These are phyloP conservation scores for Yamadazyma laniorum DNA, from an alignment of 805 yeast species.

Conservation along the genomic window DNA sequence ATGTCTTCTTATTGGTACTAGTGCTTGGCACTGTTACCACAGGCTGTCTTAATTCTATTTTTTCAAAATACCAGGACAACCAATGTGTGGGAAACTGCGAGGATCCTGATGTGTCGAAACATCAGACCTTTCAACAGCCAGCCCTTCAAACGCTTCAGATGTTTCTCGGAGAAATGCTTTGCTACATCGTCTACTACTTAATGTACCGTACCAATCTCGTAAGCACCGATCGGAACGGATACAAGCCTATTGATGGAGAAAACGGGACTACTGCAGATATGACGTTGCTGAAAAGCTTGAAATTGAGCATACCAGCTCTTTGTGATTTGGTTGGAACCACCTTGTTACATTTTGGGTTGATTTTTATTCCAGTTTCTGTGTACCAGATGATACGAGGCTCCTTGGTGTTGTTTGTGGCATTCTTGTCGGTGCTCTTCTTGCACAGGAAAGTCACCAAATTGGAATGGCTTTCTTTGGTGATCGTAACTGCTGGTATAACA, in stretches of 20 bases:
- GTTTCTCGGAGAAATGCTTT: slow-evolving; percentile 69
- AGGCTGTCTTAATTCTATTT: slow-evolving; percentile 71
- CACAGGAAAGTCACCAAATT: slow-evolving; percentile 51
- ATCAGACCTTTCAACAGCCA: slow-evolving; percentile 66
- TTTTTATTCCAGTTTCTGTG: slow-evolving; percentile 73
- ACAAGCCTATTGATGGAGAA: slow-evolving; percentile 12
- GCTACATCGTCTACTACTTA: slow-evolving; percentile 42
- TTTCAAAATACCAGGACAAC: slow-evolving; percentile 74
- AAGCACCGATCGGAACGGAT: slow-evolving; percentile 6
- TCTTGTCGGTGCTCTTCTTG: slow-evolving; percentile 63
- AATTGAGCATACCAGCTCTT: slow-evolving; percentile 57
- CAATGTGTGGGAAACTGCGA: slow-evolving; percentile 63
- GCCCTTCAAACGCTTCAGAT: slow-evolving; percentile 76
- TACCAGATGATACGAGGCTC: slow-evolving; percentile 88
- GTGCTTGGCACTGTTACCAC: slow-evolving; percentile 55
- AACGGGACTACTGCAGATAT: slow-evolving; percentile 1
- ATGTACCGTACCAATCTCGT: slow-evolving; percentile 5
- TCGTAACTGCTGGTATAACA: slow-evolving; percentile 68
- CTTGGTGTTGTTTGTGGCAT: slow-evolving; percentile 71
- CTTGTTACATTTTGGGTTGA: slow-evolving; percentile 68
- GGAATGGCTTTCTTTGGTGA: slow-evolving; percentile 66
- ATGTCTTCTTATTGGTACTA: slow-evolving; percentile 4
- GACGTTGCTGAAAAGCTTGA: slow-evolving; percentile 18
- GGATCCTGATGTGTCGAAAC: slow-evolving; percentile 41
- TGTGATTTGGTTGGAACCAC: slow-evolving; percentile 78